These are phyloP conservation scores for Aethionema arabicum DNA, from an alignment of 345 rosid genomes.

Conservation along the genomic window DNA sequence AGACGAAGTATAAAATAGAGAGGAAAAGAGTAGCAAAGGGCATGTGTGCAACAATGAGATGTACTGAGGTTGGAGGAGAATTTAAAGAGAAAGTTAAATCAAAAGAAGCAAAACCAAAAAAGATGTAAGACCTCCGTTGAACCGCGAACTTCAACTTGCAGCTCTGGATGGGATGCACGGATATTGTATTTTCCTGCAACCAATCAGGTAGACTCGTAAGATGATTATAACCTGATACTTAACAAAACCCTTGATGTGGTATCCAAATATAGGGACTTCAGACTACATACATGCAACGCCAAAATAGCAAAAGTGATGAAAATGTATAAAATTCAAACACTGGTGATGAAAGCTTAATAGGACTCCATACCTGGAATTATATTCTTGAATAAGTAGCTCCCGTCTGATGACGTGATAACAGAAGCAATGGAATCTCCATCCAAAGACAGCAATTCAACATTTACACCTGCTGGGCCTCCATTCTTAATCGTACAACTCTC, in stretches of 20 bases:
- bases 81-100: not conserved
- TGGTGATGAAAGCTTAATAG: constrained; percentile 17
- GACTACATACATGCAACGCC: constrained; percentile 13
- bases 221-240: constrained; percentile 13
- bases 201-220: constrained; percentile 13
- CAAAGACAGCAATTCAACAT: constrained; percentile 70
- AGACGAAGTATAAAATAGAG: not conserved
- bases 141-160: constrained; percentile 74
- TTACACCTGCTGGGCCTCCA: constrained; percentile 84
- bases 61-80: constrained; percentile 18
- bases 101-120: constrained; percentile 27
- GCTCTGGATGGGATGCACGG: constrained; percentile 79
- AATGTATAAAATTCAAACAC: not conserved
- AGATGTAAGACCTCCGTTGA: constrained; percentile 65
- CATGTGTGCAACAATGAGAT: constrained; percentile 8
- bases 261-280: constrained; percentile 1
- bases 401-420: constrained; percentile 60
- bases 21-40: not conserved
- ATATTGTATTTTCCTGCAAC: constrained; percentile 69
- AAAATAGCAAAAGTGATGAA: constrained; percentile 15
- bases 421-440: constrained; percentile 63
- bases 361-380: constrained; percentile 69
- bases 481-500: constrained; percentile 70
- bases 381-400: constrained; percentile 75
- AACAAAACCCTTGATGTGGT: constrained; percentile 10